Conservation (phyloP, 108 stramenopile species). For the Nitzschia sp. region DNA sequence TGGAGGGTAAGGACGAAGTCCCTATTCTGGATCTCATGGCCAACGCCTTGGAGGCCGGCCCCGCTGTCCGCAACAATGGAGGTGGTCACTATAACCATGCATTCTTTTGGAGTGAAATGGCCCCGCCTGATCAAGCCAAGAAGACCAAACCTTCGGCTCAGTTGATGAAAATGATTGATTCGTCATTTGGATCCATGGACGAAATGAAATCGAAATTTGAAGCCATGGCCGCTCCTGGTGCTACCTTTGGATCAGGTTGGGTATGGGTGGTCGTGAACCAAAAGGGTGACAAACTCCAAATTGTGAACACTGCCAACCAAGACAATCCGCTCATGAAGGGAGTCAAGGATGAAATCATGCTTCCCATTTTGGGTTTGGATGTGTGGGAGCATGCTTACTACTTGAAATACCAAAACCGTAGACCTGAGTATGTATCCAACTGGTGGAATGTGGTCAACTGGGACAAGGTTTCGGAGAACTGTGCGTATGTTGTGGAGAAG, state of each 20-base stretch:
- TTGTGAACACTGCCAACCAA: conserved; percentile 95
- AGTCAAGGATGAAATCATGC: conserved; percentile 88
- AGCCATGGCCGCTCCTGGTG: conserved; percentile 90
- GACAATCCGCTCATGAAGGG: conserved; percentile 98
- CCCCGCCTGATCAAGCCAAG: conserved; percentile 83
- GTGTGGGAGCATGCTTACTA: conserved; percentile 99
- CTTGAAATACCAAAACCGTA: conserved; percentile 98
- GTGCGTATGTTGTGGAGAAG: conserved; percentile 81
- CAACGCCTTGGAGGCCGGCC: conserved; percentile 83
- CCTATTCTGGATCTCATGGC: conserved; percentile 82
- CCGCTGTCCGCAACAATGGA: conserved; percentile 94
- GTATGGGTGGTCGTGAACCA: conserved; percentile 95
- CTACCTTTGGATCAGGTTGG: conserved; percentile 94
- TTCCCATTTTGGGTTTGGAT: conserved; percentile 97
- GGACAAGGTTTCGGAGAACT: conserved; percentile 93
- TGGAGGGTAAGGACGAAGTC: conserved; percentile 80
- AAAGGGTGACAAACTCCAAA: conserved; percentile 79
- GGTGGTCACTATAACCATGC: conserved; percentile 99
- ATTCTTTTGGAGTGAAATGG: conserved; percentile 99
- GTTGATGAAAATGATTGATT: conserved; percentile 80
- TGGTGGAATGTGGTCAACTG: conserved; percentile 99
- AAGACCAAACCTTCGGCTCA: conserved; percentile 84
- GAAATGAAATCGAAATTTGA: conserved; percentile 90
- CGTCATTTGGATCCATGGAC: conserved; percentile 85
- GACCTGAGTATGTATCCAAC: conserved; percentile 94